Evolutionary conservation across 176 grass and related monocot genomes (phyloP).

Genomic region (Oryza meyeriana): DNA sequence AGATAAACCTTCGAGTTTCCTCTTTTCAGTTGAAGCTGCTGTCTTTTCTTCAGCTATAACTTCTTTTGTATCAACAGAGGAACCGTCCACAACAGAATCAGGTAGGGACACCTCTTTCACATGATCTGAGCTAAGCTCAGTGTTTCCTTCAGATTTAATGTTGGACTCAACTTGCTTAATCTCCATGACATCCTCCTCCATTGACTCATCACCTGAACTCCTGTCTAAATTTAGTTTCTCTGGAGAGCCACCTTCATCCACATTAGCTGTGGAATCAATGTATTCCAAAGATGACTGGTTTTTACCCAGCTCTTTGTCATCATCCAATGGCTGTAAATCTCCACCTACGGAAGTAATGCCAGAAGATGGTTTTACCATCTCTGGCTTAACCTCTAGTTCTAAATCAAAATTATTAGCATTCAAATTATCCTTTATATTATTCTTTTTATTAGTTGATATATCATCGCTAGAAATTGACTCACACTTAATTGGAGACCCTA

Average conservation of each 20-base stretch:
- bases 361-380: conserved; percentile 79
- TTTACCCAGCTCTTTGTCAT: conserved; percentile 74
- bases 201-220: conserved; percentile 98
- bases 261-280: conserved; percentile 60
- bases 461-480: conserved; percentile 90
- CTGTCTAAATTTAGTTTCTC: conserved; percentile 98
- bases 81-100: conserved; percentile 35
- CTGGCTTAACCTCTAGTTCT: conserved; percentile 97
- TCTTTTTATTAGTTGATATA: conserved; percentile 90
- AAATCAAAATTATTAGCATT: conserved; percentile 99
- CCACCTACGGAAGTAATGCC: conserved; percentile 72
- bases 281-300: conserved; percentile 72
- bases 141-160: conserved; percentile 47
- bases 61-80: conserved; percentile 51
- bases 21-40: conserved; percentile 65
- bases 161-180: conserved; percentile 68
- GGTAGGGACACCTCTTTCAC: conserved; percentile 48
- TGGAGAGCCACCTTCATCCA: conserved; percentile 72
- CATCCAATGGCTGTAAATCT: conserved; percentile 71
- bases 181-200: conserved; percentile 92
- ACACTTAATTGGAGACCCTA: conserved; percentile 88
- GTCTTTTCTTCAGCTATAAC: conserved; percentile 55
- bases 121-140: conserved; percentile 47
- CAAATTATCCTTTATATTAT: conserved; percentile 91
- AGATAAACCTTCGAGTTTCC: conserved; percentile 82